Percentiles rank a stretch among this genome's conserved stretches.
Evolutionary conservation across 2,329 filamentous ascomycete species (phyloP).

Genomic region (Botrytis squamosa): DNA sequence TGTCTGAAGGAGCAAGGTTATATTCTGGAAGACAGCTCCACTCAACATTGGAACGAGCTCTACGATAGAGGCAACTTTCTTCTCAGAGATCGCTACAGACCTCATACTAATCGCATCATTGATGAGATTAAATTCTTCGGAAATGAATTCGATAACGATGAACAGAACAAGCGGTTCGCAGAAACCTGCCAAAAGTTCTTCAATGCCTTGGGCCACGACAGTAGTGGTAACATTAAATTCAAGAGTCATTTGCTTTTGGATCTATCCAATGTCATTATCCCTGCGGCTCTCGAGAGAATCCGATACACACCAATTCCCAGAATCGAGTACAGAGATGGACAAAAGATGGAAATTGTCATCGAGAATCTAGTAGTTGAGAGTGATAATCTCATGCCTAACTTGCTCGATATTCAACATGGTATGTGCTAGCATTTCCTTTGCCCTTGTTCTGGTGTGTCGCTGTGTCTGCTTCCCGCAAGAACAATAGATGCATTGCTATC

Average conservation of each 20-base stretch:
- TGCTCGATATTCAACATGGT: slow-evolving; percentile 77
- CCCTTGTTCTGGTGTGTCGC: not conserved
- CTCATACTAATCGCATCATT: slow-evolving; percentile 79
- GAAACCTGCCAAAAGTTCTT: slow-evolving; percentile 80
- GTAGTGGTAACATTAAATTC: slow-evolving; percentile 80
- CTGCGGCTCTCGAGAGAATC: slow-evolving; percentile 76
- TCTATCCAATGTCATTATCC: slow-evolving; percentile 80
- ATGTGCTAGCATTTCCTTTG: slow-evolving; percentile 9
- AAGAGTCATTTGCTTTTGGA: slow-evolving; percentile 94
- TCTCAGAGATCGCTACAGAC: slow-evolving; percentile 82
- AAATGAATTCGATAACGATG: slow-evolving; percentile 85
- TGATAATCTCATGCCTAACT: slow-evolving; percentile 94
- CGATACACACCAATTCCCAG: slow-evolving; percentile 91
- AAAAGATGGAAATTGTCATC: slow-evolving; percentile 79
- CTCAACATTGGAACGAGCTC: slow-evolving; percentile 76
- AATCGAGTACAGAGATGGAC: slow-evolving; percentile 80
- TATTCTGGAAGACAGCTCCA: slow-evolving; percentile 79
- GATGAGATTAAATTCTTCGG: slow-evolving; percentile 89
- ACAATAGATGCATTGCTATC: not conserved
- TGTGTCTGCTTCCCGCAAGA: not conserved
- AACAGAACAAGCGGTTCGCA: slow-evolving; percentile 79
- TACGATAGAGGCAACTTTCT: slow-evolving; percentile 85
- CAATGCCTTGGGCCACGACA: slow-evolving; percentile 82
- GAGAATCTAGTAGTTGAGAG: slow-evolving; percentile 96
- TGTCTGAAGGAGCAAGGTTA: slow-evolving; percentile 88